Evolutionary conservation across 257 asterid genomes (phyloP), one percentile per base, ranked within the genome.

Genomic region (Craterostigma plantagineum): DNA sequence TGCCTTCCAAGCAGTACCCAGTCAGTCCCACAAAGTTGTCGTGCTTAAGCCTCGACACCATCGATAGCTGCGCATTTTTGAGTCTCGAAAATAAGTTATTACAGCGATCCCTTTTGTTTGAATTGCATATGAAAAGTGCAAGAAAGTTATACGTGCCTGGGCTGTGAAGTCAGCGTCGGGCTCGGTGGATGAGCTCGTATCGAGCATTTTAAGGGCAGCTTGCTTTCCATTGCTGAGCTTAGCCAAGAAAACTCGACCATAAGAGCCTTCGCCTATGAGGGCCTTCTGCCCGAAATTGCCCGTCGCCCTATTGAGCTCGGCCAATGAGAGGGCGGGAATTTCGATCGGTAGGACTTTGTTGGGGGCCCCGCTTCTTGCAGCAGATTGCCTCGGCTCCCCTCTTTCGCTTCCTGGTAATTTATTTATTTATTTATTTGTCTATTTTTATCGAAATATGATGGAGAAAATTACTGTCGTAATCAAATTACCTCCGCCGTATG

Each of bases 1-100:
- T 63, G 16, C 63, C 71, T 52, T 85, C 94, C n/a, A 85, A 54
- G 51, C 96, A 85, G 53, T 81, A 81, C 0, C 94, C 94, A 3
- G 77, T 59, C 56, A 85, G 51, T 27, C 55, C 66, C 45, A 77
- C 79, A 10, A 85, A 81, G 51, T 85, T 68, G 15, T 80, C 91
- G 35, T 60, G 58, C 58, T 75, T 77, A 0, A 81, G 86, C 58
- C 96, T 67, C 13, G 96, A 81, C 57, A 70, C 86, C 36, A 34
- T 61, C 33, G 96, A 73, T 38, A 85, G 61, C 92, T 77, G 78
- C 46, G 17, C 14, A 33, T 17, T 48, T 40, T 14, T 7, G 10
- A 7, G 13, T n/a, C n/a, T n/a, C n/a, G n/a, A n/a, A n/a, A n/a
- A n/a, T n/a, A n/a, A n/a, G n/a, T n/a, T n/a, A n/a, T n/a, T n/a